A percentile compares a stretch with the other conserved stretches of the same genome.
phyloP scores from a whole-genome alignment of 1,284 basidiomycete species.

The Stereum hirsutum region DNA sequence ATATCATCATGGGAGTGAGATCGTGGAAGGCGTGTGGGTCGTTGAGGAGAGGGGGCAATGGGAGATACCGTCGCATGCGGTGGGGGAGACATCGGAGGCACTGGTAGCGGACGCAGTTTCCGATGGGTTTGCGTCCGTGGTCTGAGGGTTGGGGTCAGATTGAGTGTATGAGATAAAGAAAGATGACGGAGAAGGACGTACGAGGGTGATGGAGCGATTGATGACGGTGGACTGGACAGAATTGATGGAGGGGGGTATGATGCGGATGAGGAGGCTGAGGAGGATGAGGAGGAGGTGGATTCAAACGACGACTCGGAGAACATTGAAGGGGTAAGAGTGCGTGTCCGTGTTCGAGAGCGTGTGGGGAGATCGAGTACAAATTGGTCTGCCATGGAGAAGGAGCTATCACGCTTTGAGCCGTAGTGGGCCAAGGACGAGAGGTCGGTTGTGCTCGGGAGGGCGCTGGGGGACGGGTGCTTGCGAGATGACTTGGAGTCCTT shows the following conservation, averaged over 20 bases:
- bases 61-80: conserved; percentile 2
- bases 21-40: not conserved
- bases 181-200: conserved; percentile 1
- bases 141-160: conserved; percentile 5
- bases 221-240: conserved; percentile 6
- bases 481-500: not conserved
- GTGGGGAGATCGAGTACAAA: not conserved
- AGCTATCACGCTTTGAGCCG: too few relatives aligned
- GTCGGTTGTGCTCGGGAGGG: too few relatives aligned
- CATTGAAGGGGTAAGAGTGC: conserved; percentile 9
- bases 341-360: not conserved
- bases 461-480: conserved; percentile 7
- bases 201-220: conserved; percentile 9
- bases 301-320: conserved; percentile 15
- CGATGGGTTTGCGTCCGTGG: not conserved
- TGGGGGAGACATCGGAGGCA: not conserved
- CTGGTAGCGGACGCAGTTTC: not conserved
- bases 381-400: not conserved
- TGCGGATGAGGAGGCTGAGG: conserved; percentile 5
- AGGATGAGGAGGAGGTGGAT: conserved; percentile 14
- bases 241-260: conserved; percentile 4
- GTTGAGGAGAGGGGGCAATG: not conserved
- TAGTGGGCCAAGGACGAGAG: too few relatives aligned
- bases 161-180: not conserved
- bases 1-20: not conserved